Evolutionary conservation across 495 filamentous ascomycete genomes (phyloP).

Genomic region (Penicillium ucsense): DNA sequence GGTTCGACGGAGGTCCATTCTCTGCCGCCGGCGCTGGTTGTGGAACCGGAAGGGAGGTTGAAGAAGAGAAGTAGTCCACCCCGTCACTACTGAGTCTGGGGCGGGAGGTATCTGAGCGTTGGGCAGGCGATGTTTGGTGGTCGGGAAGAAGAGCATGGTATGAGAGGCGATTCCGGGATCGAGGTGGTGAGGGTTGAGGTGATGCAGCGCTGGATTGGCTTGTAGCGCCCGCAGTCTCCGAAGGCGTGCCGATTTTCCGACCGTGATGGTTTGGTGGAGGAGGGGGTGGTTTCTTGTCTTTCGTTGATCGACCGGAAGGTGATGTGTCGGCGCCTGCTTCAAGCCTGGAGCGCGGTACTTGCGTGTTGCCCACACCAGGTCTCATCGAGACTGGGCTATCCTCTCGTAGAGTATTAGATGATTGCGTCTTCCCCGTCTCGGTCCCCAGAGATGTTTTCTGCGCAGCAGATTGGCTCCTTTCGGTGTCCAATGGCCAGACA

Average conservation of each 20-base stretch:
- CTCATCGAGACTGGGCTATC: neutral
- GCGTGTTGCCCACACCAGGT: conserved; percentile 24
- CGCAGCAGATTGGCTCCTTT: too few species aligned
- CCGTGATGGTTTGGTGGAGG: conserved; percentile 59
- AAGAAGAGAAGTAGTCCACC: conserved; percentile 29
- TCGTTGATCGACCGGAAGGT: conserved; percentile 15
- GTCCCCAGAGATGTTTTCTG: too few species aligned
- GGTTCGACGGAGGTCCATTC: conserved; percentile 7
- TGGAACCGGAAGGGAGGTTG: conserved; percentile 5
- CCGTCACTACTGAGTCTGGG: conserved; percentile 42
- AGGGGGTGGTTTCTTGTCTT: conserved; percentile 41
- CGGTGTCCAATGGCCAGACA: conserved; percentile 1
- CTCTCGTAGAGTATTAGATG: neutral
- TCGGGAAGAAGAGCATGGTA: conserved; percentile 19
- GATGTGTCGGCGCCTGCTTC: conserved; percentile 28
- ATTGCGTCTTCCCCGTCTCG: too few species aligned
- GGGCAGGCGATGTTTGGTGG: conserved; percentile 7
- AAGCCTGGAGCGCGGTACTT: conserved; percentile 3
- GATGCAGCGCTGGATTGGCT: conserved; percentile 16
- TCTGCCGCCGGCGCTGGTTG: conserved; percentile 3
- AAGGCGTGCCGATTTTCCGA: conserved; percentile 45
- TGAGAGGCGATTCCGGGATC: conserved; percentile 20
- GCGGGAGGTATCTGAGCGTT: conserved; percentile 24
- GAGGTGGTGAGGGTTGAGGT: conserved; percentile 15
- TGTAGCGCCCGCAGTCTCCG: conserved; percentile 8